A percentile compares a stretch with the other conserved stretches of the same genome.
These are phyloP conservation scores for Botryotinia calthae DNA, from an alignment of 2,329 filamentous ascomycete genomes.

Conservation along the genomic window DNA sequence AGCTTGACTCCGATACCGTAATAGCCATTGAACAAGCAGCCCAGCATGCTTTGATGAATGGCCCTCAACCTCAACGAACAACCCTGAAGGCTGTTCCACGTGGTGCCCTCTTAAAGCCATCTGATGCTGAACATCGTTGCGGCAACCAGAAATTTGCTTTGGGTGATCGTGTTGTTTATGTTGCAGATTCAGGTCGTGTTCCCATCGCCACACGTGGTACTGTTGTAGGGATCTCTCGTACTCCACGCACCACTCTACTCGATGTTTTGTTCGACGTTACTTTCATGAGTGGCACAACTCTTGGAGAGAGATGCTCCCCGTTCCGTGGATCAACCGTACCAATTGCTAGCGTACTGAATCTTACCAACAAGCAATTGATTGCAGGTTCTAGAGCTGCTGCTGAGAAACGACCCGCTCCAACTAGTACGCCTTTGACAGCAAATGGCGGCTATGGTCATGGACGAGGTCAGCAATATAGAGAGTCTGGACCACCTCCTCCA, in stretches of 20 bases:
- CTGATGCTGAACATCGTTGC: conserved; percentile 90
- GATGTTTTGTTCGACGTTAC: conserved; percentile 92
- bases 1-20: conserved; percentile 89
- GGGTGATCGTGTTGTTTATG: conserved; percentile 90
- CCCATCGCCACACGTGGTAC: conserved; percentile 90
- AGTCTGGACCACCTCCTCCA: conserved; percentile 54
- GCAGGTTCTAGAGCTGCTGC: conserved; percentile 59
- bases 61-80: conserved; percentile 57
- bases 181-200: conserved; percentile 88
- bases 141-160: conserved; percentile 79
- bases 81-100: conserved; percentile 80
- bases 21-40: conserved; percentile 74
- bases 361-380: conserved; percentile 77
- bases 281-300: conserved; percentile 95
- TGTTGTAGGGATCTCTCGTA: conserved; percentile 90
- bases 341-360: conserved; percentile 82
- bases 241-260: conserved; percentile 74
- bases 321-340: conserved; percentile 94
- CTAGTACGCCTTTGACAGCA: conserved; percentile 51
- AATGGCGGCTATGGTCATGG: conserved; percentile 55
- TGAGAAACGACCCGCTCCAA: conserved; percentile 51
- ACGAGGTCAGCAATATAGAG: conserved; percentile 59
- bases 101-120: conserved; percentile 84
- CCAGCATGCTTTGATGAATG: conserved; percentile 57
- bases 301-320: conserved; percentile 84